A percentile compares a stretch with the other conserved stretches of the same genome.
Evolutionary conservation across 768 basidiomycete genomes (phyloP).

Genomic region (Podaxis sp.): DNA sequence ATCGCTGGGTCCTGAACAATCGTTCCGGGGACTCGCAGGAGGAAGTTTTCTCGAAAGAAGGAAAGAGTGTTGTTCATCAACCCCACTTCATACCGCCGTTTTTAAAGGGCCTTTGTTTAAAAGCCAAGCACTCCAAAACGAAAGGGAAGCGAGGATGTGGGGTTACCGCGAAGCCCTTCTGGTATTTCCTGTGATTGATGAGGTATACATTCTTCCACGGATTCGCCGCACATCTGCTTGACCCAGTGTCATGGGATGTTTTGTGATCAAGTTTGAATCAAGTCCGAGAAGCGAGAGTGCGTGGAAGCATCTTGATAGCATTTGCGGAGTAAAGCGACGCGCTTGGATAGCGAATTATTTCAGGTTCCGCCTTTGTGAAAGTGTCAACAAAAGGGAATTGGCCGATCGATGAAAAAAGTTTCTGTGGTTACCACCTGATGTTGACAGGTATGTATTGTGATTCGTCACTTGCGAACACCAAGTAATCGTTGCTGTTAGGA

Average conservation of each 20-base stretch:
- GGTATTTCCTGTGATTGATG: neutral
- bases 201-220: conserved; percentile 14
- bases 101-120: neutral
- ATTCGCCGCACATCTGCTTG: conserved; percentile 12
- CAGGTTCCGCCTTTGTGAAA: neutral
- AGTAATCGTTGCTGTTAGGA: neutral
- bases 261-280: neutral
- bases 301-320: conserved; percentile 1
- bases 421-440: neutral
- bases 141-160: conserved; percentile 4
- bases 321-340: neutral
- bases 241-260: conserved; percentile 12
- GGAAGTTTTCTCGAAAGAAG: neutral
- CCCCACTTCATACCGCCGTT: too few species aligned
- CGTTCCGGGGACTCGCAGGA: neutral
- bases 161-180: conserved; percentile 10
- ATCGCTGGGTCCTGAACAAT: neutral
- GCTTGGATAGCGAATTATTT: neutral
- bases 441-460: neutral
- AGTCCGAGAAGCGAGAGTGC: neutral
- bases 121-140: neutral
- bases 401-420: neutral
- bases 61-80: neutral
- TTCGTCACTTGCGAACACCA: neutral
- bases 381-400: neutral